These are phyloP conservation scores for Trichoderma asperellum DNA, from an alignment of 2,329 filamentous ascomycete genomes.

Conservation along the genomic window DNA sequence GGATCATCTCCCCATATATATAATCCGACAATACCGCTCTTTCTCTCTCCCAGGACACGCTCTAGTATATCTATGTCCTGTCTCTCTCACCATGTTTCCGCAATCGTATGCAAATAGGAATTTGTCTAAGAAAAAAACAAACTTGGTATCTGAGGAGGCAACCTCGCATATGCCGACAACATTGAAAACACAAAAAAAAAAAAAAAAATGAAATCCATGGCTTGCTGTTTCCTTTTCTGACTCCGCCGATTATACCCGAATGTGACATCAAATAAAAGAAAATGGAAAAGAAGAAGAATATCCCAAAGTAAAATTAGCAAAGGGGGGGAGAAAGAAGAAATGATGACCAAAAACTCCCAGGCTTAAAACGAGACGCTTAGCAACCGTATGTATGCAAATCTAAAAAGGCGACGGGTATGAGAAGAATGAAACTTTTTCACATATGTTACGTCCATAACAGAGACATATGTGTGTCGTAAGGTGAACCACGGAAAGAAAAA, in stretches of 20 bases:
- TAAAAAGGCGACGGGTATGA: conserved; percentile 6
- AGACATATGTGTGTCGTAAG: neutral
- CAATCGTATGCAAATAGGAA: conserved; percentile 12
- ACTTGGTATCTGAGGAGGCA: conserved; percentile 20
- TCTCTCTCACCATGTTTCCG: neutral
- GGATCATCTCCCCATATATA: neutral
- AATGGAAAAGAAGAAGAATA: neutral
- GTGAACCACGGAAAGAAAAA: neutral
- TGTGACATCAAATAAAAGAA: neutral
- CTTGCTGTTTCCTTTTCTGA: conserved; percentile 11
- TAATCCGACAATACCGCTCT: conserved; percentile 6
- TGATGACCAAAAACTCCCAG: conserved; percentile 10
- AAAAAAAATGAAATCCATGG: neutral
- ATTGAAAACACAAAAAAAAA: neutral
- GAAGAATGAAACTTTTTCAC: neutral
- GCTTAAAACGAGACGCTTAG: conserved; percentile 10
- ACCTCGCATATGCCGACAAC: conserved; percentile 16
- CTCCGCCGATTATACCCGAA: neutral
- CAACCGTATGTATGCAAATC: conserved; percentile 14
- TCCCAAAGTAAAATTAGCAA: neutral
- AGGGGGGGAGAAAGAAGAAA: neutral
- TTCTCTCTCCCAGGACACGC: conserved; percentile 8
- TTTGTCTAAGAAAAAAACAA: conserved; percentile 14
- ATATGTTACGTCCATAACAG: neutral
- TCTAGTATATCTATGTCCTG: conserved; percentile 13